phyloP scores from a whole-genome alignment of 2,329 filamentous ascomycete genomes.

The Hypoxylon sp. region DNA sequence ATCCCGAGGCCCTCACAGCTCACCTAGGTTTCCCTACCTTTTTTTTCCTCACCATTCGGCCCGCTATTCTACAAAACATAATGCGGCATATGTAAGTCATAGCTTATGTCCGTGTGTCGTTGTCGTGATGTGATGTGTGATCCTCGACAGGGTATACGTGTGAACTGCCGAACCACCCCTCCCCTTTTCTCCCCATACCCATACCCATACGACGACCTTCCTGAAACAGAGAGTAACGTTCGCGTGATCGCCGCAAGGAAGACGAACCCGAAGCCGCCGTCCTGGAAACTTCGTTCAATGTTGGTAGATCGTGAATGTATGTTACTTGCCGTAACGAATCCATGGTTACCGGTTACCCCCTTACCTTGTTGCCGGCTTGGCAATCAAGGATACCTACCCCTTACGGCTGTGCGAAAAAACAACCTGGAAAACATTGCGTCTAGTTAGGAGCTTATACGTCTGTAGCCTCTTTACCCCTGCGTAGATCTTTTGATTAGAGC shows the following conservation, averaged over 20 bases:
- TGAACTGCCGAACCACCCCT: background rate
- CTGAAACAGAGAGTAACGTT: background rate
- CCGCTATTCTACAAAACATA: background rate
- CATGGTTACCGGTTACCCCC: background rate
- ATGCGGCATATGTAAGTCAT: background rate
- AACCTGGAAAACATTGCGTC: background rate
- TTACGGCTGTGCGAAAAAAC: background rate
- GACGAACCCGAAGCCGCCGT: background rate
- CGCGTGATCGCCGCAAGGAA: background rate
- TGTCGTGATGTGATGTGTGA: no score
- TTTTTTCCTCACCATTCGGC: background rate
- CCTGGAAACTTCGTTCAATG: background rate
- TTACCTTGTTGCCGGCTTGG: background rate
- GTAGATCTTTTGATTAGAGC: background rate
- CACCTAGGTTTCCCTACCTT: background rate
- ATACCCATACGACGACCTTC: background rate
- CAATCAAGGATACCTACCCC: background rate
- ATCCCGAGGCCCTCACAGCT: background rate
- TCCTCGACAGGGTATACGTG: background rate
- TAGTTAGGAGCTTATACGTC: background rate
- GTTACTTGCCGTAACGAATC: conserved; percentile 1
- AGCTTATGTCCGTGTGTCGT: background rate
- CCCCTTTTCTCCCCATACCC: no score
- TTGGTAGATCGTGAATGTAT: background rate
- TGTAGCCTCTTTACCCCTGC: background rate